Base-by-base conservation (phyloP, 306 rosid species). In the Sphenostylis stenocarpa region DNA sequence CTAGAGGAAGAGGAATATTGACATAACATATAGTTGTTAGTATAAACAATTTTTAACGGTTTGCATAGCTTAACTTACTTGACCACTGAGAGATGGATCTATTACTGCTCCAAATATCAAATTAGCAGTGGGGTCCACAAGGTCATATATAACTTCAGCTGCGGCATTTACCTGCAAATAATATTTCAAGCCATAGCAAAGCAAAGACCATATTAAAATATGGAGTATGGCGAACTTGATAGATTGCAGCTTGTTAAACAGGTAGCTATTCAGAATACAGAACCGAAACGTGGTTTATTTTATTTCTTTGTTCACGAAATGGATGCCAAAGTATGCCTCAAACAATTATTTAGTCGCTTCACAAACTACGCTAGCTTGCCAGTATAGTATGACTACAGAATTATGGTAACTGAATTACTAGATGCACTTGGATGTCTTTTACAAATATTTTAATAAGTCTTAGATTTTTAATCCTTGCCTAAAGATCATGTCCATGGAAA, bases 71-170 rank as follows among this genome's bases (percentile, higher is more conserved):
- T 51, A 51, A 88, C 97, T 89, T 86, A 95, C 99, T 88, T 95
- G 99, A 81, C 99, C 99, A 70, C 91, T 90, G 72, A 95, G 91
- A 0, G 97, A 89, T 74, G 99, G 97, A 89, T 95, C 99, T 82
- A 93, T 92, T 75, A 95, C 99, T 67, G 99, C 99, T 86, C 99
- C 99, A 77, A 95, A 95, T 71, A 95, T 95, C 61, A 92, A 84
- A 83, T 95, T 92, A 73, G 97, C 99, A 72, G 97, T 90, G 21
- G 99, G 99, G 58, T 95, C 99, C 74, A 95, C 99, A 66, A 95
- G 99, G 76, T 95, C 99, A 84, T 95, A 95, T 88, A 95, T 95
- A 79, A 95, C 97, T 88, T 95, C 99, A 48, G 99, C 99, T 52
- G 99, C 99, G 77, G 99, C 97, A 88, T 95, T 95, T 75, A 95